phyloP scores from a whole-genome alignment of 1,284 basidiomycete genomes.

The Trichosporon faecale region DNA sequence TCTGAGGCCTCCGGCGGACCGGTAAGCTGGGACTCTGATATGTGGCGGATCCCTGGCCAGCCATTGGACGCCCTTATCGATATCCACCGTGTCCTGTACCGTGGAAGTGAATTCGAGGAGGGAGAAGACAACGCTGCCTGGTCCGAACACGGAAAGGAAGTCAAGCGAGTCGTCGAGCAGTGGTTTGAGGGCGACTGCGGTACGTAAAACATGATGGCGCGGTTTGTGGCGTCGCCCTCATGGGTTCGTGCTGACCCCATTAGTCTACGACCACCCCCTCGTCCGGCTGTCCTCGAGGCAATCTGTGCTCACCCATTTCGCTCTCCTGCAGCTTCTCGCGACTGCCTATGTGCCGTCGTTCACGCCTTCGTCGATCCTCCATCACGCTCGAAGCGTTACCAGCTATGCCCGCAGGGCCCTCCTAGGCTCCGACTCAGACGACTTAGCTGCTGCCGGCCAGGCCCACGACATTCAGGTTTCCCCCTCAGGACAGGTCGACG shows the following conservation, averaged over 20 bases:
- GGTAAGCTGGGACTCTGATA: constrained; percentile 13
- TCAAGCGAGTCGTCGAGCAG: constrained; percentile 39
- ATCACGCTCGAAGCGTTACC: constrained; percentile 29
- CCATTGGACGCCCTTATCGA: constrained; percentile 44
- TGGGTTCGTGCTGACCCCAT: constrained; percentile 22
- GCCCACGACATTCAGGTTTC: constrained; percentile 3
- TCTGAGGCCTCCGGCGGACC: constrained; percentile 4
- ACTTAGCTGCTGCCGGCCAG: background rate
- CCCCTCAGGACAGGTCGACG: constrained; percentile 22
- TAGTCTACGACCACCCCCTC: constrained; percentile 47
- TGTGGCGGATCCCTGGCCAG: constrained; percentile 19
- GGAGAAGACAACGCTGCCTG: constrained; percentile 32
- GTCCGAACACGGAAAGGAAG: constrained; percentile 34
- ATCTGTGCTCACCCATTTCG: constrained; percentile 37
- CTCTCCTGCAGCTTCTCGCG: constrained; percentile 38
- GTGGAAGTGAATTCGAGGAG: constrained; percentile 24
- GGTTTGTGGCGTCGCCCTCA: background rate
- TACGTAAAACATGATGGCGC: constrained; percentile 23
- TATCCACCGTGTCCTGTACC: constrained; percentile 46
- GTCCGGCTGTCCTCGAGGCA: constrained; percentile 34
- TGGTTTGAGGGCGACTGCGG: constrained; percentile 47
- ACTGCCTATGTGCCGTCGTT: constrained; percentile 34
- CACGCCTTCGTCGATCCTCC: constrained; percentile 29
- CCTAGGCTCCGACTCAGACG: constrained; percentile 16
- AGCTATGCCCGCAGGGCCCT: constrained; percentile 22